Percentiles rank a stretch among this genome's conserved stretches.
Conservation (phyloP, 2,329 filamentous ascomycete genomes). For the Emericellopsis atlantica region DNA sequence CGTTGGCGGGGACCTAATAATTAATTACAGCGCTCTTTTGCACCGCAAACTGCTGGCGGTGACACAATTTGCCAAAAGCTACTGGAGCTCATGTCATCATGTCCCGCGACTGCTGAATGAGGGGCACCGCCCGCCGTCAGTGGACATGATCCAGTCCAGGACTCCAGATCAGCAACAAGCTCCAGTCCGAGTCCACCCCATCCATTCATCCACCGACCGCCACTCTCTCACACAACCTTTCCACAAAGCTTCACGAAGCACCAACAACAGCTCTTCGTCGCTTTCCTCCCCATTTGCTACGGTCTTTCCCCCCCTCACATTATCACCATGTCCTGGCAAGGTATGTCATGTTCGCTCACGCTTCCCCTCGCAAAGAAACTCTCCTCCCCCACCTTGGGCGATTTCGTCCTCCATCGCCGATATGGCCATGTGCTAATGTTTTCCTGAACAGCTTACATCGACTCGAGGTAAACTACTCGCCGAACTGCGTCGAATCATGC, state of each 20-base stretch:
- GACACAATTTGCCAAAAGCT: neutral
- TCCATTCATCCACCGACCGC: too few relatives aligned
- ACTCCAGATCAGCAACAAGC: neutral
- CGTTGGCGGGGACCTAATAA: neutral
- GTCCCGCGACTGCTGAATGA: neutral
- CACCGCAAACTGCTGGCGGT: neutral
- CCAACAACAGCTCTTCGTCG: neutral
- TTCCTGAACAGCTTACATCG: constrained; percentile 31
- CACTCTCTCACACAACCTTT: neutral
- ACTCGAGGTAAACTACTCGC: constrained; percentile 29
- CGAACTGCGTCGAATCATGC: neutral
- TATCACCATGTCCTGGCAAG: constrained; percentile 7
- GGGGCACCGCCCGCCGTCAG: neutral
- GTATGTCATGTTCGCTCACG: neutral
- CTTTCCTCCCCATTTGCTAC: neutral
- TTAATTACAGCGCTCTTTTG: too few relatives aligned
- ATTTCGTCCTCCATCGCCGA: neutral
- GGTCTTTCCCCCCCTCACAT: neutral
- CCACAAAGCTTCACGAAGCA: neutral
- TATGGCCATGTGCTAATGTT: neutral
- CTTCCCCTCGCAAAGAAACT: neutral
- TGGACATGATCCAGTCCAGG: neutral
- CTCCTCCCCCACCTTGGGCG: neutral
- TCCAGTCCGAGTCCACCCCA: too few relatives aligned
- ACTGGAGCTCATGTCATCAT: neutral